These are phyloP conservation scores for Aurinia saxatilis DNA, from an alignment of 345 rosid species.

Conservation along the genomic window DNA sequence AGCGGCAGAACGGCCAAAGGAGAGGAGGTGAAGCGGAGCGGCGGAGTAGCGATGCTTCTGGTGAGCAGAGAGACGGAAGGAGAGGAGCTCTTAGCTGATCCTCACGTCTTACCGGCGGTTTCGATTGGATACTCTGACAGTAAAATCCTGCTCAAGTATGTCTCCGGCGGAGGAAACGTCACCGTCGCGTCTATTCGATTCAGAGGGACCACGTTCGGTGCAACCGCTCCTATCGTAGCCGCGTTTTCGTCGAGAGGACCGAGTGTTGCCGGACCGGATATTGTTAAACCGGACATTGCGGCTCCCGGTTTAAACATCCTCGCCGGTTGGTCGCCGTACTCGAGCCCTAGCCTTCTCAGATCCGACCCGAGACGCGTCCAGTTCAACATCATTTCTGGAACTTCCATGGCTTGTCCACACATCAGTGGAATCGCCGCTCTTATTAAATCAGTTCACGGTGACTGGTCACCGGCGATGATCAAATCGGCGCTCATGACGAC, in stretches of 20 bases:
- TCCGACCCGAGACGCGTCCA: constrained; percentile 51
- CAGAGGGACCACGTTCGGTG: constrained; percentile 47
- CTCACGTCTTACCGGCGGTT: constrained; percentile 60
- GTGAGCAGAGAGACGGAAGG: constrained; percentile 41
- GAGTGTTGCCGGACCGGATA: constrained; percentile 38
- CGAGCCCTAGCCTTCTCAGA: constrained; percentile 39
- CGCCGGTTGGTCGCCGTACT: constrained; percentile 66
- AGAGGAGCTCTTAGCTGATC: constrained; percentile 57
- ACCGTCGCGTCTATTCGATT: constrained; percentile 45
- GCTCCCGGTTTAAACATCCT: constrained; percentile 80
- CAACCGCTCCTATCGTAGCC: constrained; percentile 57
- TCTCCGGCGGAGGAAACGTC: constrained; percentile 28
- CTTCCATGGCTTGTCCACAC: constrained; percentile 91
- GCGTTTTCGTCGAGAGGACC: constrained; percentile 88
- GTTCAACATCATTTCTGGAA: constrained; percentile 72
- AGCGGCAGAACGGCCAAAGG: constrained; percentile 50
- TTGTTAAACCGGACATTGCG: constrained; percentile 71
- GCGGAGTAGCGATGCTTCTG: constrained; percentile 70
- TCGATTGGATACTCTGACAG: constrained; percentile 45
- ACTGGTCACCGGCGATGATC: constrained; percentile 84
- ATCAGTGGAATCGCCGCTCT: constrained; percentile 69
- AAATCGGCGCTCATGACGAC: constrained; percentile 91
- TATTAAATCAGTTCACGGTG: constrained; percentile 49
- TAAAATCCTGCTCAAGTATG: constrained; percentile 31
- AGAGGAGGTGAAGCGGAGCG: constrained; percentile 41